Conservation (phyloP, 2,329 filamentous ascomycete genomes). For the Talaromyces sp. region DNA sequence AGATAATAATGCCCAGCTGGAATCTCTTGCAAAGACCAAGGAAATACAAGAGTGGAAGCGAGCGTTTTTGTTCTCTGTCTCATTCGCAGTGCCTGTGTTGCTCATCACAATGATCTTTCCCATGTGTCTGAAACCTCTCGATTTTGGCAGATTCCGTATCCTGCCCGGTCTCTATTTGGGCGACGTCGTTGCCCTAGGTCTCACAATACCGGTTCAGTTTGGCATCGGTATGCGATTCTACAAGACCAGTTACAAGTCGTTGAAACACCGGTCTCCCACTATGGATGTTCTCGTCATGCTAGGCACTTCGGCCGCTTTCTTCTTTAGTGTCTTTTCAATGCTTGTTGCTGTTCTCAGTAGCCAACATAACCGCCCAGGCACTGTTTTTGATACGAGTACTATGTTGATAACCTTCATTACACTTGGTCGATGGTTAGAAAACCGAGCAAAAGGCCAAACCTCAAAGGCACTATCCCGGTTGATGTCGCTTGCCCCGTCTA, state of each 20-base stretch:
- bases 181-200: constrained; percentile 72
- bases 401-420: constrained; percentile 98
- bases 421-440: constrained; percentile 85
- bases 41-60: constrained; percentile 90
- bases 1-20: constrained; percentile 93
- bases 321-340: constrained; percentile 90
- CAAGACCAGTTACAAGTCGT: constrained; percentile 81
- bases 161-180: constrained; percentile 77
- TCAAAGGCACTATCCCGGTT: constrained; percentile 87
- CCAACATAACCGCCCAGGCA: constrained; percentile 75
- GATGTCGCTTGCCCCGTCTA: constrained; percentile 94
- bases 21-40: constrained; percentile 91
- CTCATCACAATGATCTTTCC: constrained; percentile 89
- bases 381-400: constrained; percentile 94
- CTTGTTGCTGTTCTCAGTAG: constrained; percentile 67
- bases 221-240: constrained; percentile 95
- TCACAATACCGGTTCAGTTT: constrained; percentile 93
- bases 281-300: constrained; percentile 97
- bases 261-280: constrained; percentile 85
- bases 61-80: constrained; percentile 70
- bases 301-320: constrained; percentile 91
- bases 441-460: constrained; percentile 90
- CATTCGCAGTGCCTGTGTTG: constrained; percentile 86
- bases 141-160: constrained; percentile 67
- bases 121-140: constrained; percentile 70